Conservation (phyloP, 139 green algal genomes). For the Coelastrella sp. region DNA sequence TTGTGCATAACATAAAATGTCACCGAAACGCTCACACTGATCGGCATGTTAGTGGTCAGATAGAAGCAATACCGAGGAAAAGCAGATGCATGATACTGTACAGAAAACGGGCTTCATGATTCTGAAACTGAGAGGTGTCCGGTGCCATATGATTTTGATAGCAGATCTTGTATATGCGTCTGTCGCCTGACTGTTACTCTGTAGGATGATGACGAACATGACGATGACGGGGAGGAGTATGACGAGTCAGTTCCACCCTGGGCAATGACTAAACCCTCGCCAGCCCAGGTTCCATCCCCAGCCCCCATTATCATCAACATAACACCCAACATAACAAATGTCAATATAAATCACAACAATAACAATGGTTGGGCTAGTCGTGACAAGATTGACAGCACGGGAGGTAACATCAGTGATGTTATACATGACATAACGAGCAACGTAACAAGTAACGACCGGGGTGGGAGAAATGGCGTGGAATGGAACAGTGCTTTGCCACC, state of each 20-base stretch:
- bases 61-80: no score
- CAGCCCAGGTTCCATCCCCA: neutral
- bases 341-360: neutral
- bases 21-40: no score
- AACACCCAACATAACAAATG: neutral
- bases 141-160: neutral
- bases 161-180: neutral
- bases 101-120: no score
- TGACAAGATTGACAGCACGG: neutral
- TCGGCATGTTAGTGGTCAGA: no score
- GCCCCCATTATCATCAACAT: neutral
- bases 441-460: no score
- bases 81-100: no score
- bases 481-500: no score
- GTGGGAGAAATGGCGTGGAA: no score
- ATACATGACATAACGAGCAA: neutral
- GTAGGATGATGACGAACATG: neutral
- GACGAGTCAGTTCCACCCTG: neutral
- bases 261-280: neutral
- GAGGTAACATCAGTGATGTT: neutral
- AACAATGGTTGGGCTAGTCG: neutral
- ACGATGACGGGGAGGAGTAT: neutral
- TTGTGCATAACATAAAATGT: no score
- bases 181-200: neutral
- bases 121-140: neutral